Base-by-base conservation (phyloP, 768 basidiomycete species). In the Tricholoma terreum region DNA sequence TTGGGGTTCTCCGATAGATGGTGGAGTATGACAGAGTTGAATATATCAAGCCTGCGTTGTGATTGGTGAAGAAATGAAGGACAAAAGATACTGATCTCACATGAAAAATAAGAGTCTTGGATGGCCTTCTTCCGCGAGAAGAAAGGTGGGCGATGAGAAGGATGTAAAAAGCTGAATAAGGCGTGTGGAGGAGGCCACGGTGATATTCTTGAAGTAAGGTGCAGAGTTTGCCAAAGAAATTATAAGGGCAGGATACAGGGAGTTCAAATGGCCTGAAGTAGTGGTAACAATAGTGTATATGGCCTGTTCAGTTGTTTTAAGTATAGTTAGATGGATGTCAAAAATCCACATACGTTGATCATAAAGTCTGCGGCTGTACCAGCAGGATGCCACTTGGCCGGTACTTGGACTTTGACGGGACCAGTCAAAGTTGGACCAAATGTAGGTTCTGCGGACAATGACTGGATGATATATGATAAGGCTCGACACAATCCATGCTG, bases 121-220 rank as follows among this genome's bases (percentile, higher is more conserved):
- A 67, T 98, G 94, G 6, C 95, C 93, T 71, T 98, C 97, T 60
- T 98, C 97, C 2, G 91, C 87, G 17, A 99, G 74, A 33, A 98
- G 75, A 71, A 98, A 98, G 2, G 85, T 75, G 0, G 97, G 92
- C 58, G 88, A 92, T 5, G 93, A 87, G 68, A 99, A 96, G 0
- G 96, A 92, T 27, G 83, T 87, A 73, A 97, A 93, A 6, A 98
- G 81, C 70, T 97, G 94, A 34, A 95, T 69, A 6, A 99, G 79
- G 15, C 91, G 82, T 5, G 90, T 89, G 3, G 94, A 89, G 11
- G 93, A 85, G 31, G 86, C 84, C 49, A 94, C 83, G 38, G 86
- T 86, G 19, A 97, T 77, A 61, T 89, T 83, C 71, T 86, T 87
- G 63, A 97, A 83, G 70, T 91, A 87, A 0, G 96, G 94, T 0